phyloP scores from a whole-genome alignment of 2,329 filamentous ascomycete species.

The Zopfia rhizophila region DNA sequence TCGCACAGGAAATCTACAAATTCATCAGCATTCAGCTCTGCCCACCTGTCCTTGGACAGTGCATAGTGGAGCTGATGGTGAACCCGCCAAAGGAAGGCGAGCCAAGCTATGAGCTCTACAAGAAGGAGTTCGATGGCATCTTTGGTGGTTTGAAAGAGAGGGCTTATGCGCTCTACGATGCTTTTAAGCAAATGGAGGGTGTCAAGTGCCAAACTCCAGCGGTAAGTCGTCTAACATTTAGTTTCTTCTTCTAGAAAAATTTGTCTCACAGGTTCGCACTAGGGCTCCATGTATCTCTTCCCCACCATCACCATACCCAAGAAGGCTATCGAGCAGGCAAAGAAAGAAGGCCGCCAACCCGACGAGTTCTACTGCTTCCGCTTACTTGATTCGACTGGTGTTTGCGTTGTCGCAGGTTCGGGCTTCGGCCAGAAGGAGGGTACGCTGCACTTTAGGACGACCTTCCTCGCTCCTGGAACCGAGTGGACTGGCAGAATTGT shows the following conservation, averaged over 20 bases:
- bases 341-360: slow-evolving; percentile 74
- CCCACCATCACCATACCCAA: slow-evolving; percentile 84
- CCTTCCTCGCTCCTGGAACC: slow-evolving; percentile 94
- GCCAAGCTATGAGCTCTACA: slow-evolving; percentile 84
- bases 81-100: slow-evolving; percentile 89
- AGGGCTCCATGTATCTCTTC: slow-evolving; percentile 99
- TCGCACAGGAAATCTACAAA: slow-evolving; percentile 97
- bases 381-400: slow-evolving; percentile 90
- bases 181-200: slow-evolving; percentile 94
- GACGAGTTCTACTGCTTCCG: slow-evolving; percentile 96
- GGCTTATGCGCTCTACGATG: slow-evolving; percentile 85
- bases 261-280: slow-evolving; percentile 9
- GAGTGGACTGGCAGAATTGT: slow-evolving; percentile 90
- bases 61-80: slow-evolving; percentile 96
- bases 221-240: slow-evolving; percentile 51
- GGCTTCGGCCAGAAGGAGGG: slow-evolving; percentile 95
- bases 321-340: slow-evolving; percentile 80
- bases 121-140: slow-evolving; percentile 85
- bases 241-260: slow-evolving; percentile 12
- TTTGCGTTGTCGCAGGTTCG: slow-evolving; percentile 91
- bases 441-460: slow-evolving; percentile 93
- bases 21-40: slow-evolving; percentile 98
- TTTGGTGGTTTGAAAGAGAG: slow-evolving; percentile 80
- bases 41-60: slow-evolving; percentile 94
- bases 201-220: slow-evolving; percentile 88